Conservation (phyloP, 2,329 filamentous ascomycete species). For the Acephala macrosclerotiorum region DNA sequence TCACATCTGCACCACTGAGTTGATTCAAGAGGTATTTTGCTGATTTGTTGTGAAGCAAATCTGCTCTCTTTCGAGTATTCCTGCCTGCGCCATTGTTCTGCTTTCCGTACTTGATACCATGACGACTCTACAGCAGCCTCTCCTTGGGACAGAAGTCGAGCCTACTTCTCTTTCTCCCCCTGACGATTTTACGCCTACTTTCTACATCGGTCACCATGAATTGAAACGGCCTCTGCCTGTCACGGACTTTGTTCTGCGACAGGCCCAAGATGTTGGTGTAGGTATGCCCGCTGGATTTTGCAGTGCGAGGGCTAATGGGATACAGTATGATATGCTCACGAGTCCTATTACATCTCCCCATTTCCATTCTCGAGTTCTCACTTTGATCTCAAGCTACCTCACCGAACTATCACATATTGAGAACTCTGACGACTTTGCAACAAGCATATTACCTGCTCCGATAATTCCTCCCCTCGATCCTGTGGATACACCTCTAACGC, state of each 20-base stretch:
- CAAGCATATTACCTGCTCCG: conserved; percentile 58
- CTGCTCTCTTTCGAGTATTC: conserved; percentile 19
- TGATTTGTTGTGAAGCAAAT: conserved; percentile 17
- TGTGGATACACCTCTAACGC: conserved; percentile 78
- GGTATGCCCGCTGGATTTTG: conserved; percentile 44
- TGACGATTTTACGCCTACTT: conserved; percentile 52
- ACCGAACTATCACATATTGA: conserved; percentile 52
- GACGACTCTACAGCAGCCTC: conserved; percentile 28
- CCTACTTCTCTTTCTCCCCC: conserved; percentile 30
- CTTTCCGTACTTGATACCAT: conserved; percentile 21
- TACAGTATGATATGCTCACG: conserved; percentile 80
- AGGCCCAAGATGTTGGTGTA: conserved; percentile 74
- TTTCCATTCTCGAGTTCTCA: conserved; percentile 74
- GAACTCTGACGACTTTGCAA: conserved; percentile 46
- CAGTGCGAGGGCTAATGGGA: conserved; percentile 35
- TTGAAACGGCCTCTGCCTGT: conserved; percentile 66
- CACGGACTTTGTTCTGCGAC: conserved; percentile 68
- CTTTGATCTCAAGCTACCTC: conserved; percentile 62
- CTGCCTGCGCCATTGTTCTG: conserved; percentile 10
- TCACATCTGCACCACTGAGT: background rate
- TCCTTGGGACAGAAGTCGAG: conserved; percentile 27
- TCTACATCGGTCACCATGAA: conserved; percentile 80
- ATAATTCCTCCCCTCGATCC: conserved; percentile 76
- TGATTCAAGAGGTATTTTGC: conserved; percentile 5
- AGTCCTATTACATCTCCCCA: conserved; percentile 78